Percentiles rank a stretch among this genome's conserved stretches.
phyloP scores from a whole-genome alignment of 352 stramenopile species.

The Globisporangium ultimum region DNA sequence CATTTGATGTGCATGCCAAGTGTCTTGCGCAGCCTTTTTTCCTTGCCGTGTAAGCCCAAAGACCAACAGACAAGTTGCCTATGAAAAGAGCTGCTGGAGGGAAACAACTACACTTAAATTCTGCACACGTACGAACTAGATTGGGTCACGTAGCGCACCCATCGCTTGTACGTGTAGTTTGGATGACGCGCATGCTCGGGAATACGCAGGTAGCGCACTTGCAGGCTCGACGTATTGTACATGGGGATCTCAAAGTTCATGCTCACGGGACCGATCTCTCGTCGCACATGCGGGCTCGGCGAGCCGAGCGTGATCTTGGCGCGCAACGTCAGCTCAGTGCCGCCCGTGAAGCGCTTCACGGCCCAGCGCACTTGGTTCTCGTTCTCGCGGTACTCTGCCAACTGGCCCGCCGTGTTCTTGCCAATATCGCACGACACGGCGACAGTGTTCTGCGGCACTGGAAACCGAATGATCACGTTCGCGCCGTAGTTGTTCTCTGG shows the following conservation, averaged over 20 bases:
- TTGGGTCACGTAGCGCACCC: slow-evolving; percentile 99
- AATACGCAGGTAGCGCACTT: slow-evolving; percentile 98
- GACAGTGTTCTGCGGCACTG: slow-evolving; percentile 88
- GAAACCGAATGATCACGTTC: slow-evolving; percentile 95
- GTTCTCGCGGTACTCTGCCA: slow-evolving; percentile 94
- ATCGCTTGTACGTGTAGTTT: slow-evolving; percentile 98
- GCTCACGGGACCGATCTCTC: slow-evolving; percentile 96
- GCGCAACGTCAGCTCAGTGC: slow-evolving; percentile 93
- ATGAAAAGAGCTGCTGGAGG: too few relatives aligned
- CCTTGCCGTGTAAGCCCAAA: too few relatives aligned
- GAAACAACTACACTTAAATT: slow-evolving; percentile 63
- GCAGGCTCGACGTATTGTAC: slow-evolving; percentile 98
- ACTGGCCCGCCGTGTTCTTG: slow-evolving; percentile 70
- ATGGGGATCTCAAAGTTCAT: slow-evolving; percentile 99
- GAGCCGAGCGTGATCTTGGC: slow-evolving; percentile 89
- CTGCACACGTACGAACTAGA: slow-evolving; percentile 97
- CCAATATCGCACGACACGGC: slow-evolving; percentile 77
- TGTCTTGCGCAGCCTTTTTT: too few relatives aligned
- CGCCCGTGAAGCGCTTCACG: slow-evolving; percentile 96
- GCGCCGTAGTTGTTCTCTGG: slow-evolving; percentile 93
- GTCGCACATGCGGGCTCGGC: slow-evolving; percentile 72
- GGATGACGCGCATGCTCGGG: slow-evolving; percentile 92
- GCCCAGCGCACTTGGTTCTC: slow-evolving; percentile 96
- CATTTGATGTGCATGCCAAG: slow-evolving; percentile 2
- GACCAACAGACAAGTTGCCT: too few relatives aligned